Conservation (phyloP, 2,329 filamentous ascomycete species). For the Sporothrix humicola region DNA sequence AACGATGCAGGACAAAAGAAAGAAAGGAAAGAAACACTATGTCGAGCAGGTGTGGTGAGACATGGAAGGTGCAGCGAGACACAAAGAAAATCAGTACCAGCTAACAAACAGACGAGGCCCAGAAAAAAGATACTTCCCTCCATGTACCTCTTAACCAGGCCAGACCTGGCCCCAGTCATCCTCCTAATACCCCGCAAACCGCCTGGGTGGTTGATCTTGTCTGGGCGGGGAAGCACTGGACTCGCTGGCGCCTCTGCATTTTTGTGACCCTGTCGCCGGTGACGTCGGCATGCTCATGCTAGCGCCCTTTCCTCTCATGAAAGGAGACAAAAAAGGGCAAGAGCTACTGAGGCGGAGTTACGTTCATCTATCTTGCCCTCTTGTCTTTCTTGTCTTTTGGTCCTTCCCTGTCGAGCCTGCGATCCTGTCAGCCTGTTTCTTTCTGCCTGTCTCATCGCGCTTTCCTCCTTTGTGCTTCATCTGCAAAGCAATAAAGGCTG, state of each 20-base stretch:
- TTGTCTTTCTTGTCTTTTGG: background rate
- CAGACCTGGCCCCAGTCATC: conserved; percentile 12
- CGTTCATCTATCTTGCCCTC: background rate
- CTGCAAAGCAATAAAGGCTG: background rate
- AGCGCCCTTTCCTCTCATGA: conserved; percentile 11
- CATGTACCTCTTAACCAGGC: background rate
- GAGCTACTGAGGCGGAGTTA: conserved; percentile 4
- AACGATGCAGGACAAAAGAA: background rate
- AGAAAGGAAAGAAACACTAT: background rate
- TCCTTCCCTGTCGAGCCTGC: background rate
- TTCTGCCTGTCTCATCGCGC: background rate
- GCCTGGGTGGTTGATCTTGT: conserved; percentile 29
- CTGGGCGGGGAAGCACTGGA: background rate
- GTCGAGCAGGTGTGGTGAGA: conserved; percentile 3
- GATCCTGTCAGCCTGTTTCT: background rate
- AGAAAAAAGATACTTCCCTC: conserved; percentile 14
- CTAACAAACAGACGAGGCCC: background rate
- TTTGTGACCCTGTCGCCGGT: conserved; percentile 11
- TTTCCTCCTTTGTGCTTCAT: background rate
- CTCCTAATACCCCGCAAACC: conserved; percentile 30
- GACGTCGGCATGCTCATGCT: conserved; percentile 27
- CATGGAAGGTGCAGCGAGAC: conserved; percentile 26
- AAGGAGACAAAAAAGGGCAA: conserved; percentile 14
- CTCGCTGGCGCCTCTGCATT: conserved; percentile 8
- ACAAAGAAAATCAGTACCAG: conserved; percentile 5